Evolutionary conservation across 176 grass and related monocot genomes (phyloP).

Genomic region (Triticum dicoccoides): DNA sequence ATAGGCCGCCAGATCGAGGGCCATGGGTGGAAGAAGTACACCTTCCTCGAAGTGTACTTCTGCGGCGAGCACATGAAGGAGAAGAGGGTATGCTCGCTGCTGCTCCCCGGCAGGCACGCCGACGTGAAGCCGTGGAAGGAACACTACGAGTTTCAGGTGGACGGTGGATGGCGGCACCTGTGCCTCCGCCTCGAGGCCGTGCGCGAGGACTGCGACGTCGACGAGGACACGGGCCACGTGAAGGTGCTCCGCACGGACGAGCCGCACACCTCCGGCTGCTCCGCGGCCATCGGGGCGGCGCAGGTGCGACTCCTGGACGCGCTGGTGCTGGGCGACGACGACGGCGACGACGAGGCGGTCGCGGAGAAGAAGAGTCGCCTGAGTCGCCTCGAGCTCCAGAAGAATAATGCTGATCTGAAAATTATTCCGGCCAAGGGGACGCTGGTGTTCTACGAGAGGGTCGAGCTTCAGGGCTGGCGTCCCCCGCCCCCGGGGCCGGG

Average conservation of each 20-base stretch:
- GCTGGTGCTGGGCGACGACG: background rate
- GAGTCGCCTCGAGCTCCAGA: background rate
- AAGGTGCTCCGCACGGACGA: background rate
- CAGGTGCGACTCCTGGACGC: constrained; percentile 16
- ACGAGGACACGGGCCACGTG: background rate
- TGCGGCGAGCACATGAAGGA: background rate
- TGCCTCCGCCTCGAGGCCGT: constrained; percentile 20
- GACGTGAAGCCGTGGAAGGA: background rate
- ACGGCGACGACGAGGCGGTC: background rate
- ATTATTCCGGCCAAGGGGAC: background rate
- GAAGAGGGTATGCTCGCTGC: no score
- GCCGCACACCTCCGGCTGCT: constrained; percentile 31
- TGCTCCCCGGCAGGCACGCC: background rate
- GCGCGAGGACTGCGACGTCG: background rate
- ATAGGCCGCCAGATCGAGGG: background rate
- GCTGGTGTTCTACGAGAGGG: constrained; percentile 14
- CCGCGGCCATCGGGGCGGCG: constrained; percentile 16
- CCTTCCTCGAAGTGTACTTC: background rate
- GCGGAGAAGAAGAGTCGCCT: background rate
- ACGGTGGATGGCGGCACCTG: background rate
- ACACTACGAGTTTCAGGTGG: background rate
- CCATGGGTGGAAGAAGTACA: background rate
- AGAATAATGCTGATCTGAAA: no score
- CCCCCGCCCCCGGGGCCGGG: background rate
- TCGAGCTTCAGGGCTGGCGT: background rate